Conservation (phyloP, 208 protist genomes). For the Crithidia brevicula region DNA sequence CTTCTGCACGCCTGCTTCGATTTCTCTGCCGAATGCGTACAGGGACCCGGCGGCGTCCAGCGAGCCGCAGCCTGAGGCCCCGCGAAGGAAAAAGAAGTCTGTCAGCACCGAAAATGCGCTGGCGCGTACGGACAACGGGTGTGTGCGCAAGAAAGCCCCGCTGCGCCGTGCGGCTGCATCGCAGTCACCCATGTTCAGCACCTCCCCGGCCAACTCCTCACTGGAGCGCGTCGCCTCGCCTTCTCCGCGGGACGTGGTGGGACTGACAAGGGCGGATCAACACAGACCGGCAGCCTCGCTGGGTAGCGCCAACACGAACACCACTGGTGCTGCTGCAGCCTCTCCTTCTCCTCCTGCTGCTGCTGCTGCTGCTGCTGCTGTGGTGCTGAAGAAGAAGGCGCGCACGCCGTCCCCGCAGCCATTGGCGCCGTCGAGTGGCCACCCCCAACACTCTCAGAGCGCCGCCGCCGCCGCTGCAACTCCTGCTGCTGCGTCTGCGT, state of each 20-base stretch:
- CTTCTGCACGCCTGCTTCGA: conserved; percentile 5
- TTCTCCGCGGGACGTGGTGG: not conserved
- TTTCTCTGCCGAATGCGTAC: not conserved
- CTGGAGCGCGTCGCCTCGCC: not conserved
- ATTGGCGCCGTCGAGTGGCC: not conserved
- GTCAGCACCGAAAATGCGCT: not conserved
- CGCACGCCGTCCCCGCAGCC: conserved; percentile 9
- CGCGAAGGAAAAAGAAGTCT: not conserved
- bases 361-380: not conserved
- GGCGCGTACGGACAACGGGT: not conserved
- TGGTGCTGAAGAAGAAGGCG: not conserved
- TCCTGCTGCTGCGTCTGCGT: not conserved
- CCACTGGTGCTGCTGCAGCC: not conserved
- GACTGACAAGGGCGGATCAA: not conserved
- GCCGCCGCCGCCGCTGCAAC: not conserved
- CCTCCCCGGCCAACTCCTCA: not conserved
- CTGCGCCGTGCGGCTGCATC: not conserved
- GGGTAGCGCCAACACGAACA: not conserved
- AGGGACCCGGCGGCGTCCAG: no score
- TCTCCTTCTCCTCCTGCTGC: not conserved
- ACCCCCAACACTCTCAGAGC: not conserved
- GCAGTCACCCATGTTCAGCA: conserved; percentile 6
- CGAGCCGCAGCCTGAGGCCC: no score
- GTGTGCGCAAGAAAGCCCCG: conserved; percentile 5
- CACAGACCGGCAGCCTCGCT: not conserved